Conservation (phyloP, 108 stramenopile species). For the Cyclotella distinguenda region DNA sequence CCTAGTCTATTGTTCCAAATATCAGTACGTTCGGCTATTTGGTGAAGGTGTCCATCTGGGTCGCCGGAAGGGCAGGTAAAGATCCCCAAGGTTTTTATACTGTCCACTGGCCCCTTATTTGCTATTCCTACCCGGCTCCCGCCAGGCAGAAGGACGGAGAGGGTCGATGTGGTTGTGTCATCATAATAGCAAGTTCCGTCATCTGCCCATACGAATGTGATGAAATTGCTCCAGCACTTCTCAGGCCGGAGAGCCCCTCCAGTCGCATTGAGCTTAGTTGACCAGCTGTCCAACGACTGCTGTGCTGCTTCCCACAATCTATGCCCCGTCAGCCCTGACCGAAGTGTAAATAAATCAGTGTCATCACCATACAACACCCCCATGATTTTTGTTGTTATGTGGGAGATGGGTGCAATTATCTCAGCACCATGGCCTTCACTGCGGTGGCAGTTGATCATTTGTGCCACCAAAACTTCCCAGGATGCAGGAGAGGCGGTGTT, state of each 20-base stretch:
- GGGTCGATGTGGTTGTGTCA: not conserved
- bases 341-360: not conserved
- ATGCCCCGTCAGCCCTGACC: too few species aligned
- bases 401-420: not conserved
- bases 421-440: constrained; percentile 7
- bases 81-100: constrained; percentile 14
- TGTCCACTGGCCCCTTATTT: too few species aligned
- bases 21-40: not conserved
- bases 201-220: too few species aligned
- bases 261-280: not conserved
- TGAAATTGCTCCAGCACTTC: too few species aligned
- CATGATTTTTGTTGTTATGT: not conserved
- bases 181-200: too few species aligned
- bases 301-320: not conserved
- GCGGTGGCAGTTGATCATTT: constrained; percentile 6
- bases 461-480: constrained; percentile 4
- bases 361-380: constrained; percentile 27
- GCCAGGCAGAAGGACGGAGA: not conserved
- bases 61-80: constrained; percentile 1
- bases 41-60: not conserved
- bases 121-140: not conserved
- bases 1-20: not conserved
- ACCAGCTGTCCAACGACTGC: not conserved
- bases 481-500: constrained; percentile 22
- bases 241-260: too few species aligned